phyloP scores from a whole-genome alignment of 306 rosid genomes.

The Inga leiocalycina region DNA sequence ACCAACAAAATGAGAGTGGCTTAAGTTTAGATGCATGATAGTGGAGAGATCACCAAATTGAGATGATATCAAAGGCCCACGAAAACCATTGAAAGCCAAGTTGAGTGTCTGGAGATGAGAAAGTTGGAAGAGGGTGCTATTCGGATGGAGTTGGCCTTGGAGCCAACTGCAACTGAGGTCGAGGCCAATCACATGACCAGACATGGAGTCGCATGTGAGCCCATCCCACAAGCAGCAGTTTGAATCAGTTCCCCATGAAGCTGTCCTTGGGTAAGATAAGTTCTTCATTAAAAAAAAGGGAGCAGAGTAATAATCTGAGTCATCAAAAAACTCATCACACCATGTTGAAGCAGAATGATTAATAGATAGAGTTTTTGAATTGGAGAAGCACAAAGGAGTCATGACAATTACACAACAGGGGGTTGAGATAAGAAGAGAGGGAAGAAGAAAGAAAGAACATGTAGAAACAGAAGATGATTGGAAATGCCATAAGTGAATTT shows the following conservation, averaged over 20 bases:
- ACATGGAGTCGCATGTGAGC: neutral
- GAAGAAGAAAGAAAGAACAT: neutral
- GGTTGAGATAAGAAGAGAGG: neutral
- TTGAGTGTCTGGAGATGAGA: conserved; percentile 20
- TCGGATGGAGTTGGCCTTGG: neutral
- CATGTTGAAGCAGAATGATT: neutral
- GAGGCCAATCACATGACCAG: conserved; percentile 16
- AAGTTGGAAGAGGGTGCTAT: neutral
- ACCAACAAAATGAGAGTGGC: accelerated
- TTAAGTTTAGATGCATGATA: conserved; percentile 12
- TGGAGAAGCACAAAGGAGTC: neutral
- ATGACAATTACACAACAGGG: neutral
- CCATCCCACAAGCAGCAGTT: conserved; percentile 38
- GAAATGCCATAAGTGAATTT: neutral
- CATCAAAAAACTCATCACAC: neutral
- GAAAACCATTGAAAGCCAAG: neutral
- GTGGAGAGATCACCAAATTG: neutral
- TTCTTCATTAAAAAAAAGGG: neutral
- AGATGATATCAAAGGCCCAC: neutral
- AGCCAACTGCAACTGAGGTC: conserved; percentile 11
- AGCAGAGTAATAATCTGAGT: neutral
- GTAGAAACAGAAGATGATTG: neutral
- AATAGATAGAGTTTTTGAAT: conserved; percentile 1
- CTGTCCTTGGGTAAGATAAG: neutral
- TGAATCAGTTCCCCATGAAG: conserved; percentile 24